These are phyloP conservation scores for Colletotrichum sp. DNA, from an alignment of 2,329 filamentous ascomycete genomes.

Conservation along the genomic window DNA sequence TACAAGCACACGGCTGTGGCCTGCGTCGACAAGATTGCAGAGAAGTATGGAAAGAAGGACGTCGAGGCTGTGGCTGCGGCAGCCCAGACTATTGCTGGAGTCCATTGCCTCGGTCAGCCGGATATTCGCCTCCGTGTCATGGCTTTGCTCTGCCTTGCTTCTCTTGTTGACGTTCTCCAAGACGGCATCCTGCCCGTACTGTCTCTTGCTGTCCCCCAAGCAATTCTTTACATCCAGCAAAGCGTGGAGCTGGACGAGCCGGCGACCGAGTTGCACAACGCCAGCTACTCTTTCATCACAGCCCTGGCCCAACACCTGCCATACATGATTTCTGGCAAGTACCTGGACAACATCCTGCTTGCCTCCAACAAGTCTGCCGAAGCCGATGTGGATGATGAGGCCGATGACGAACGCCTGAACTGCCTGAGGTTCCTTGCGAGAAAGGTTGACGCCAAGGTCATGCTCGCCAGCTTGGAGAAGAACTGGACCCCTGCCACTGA, in stretches of 20 bases:
- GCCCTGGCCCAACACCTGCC: conserved; percentile 83
- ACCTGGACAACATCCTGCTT: conserved; percentile 74
- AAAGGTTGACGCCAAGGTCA: conserved; percentile 77
- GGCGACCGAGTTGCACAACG: conserved; percentile 76
- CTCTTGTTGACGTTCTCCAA: conserved; percentile 85
- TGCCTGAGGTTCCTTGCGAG: conserved; percentile 79
- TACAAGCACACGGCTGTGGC: conserved; percentile 87
- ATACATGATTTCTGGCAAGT: conserved; percentile 82
- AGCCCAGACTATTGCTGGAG: conserved; percentile 77
- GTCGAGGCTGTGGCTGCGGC: conserved; percentile 76
- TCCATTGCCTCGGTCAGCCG: conserved; percentile 75
- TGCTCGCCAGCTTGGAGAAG: conserved; percentile 74
- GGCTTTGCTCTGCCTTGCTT: conserved; percentile 88
- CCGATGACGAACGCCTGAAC: conserved; percentile 68
- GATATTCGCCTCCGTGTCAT: conserved; percentile 79
- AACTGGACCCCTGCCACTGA: conserved; percentile 73
- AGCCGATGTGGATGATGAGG: conserved; percentile 62
- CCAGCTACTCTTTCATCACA: conserved; percentile 80
- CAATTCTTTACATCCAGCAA: conserved; percentile 72
- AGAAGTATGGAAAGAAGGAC: conserved; percentile 95
- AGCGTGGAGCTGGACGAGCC: conserved; percentile 62
- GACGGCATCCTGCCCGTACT: conserved; percentile 86
- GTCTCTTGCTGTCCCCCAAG: conserved; percentile 74
- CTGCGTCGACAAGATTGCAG: conserved; percentile 90
- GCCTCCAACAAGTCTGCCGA: conserved; percentile 77